Conservation (phyloP, 2,329 filamentous ascomycete species). For the Fusarium mexicanum region DNA sequence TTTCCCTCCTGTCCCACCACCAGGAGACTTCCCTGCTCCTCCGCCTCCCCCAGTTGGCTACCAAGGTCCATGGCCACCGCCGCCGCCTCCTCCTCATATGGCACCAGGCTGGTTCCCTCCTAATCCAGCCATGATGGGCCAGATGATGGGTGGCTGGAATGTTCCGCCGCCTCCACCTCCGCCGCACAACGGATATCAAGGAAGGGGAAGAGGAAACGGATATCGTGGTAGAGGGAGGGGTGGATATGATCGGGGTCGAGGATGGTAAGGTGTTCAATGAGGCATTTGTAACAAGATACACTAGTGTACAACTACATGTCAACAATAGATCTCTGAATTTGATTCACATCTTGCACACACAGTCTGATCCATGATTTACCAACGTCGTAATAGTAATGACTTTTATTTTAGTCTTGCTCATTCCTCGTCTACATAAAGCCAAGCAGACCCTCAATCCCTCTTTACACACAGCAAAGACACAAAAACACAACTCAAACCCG, state of each 20-base stretch:
- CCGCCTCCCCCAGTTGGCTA: conserved; percentile 48
- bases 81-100: conserved; percentile 45
- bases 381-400: conserved; percentile 38
- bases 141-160: conserved; percentile 44
- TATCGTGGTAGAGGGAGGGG: conserved; percentile 45
- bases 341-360: not conserved
- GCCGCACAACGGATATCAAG: conserved; percentile 39
- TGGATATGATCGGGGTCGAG: conserved; percentile 47
- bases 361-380: not conserved
- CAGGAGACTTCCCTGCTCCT: conserved; percentile 1
- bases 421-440: conserved; percentile 45
- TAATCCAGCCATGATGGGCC: conserved; percentile 41
- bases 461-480: conserved; percentile 14
- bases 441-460: conserved; percentile 30
- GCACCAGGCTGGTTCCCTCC: conserved; percentile 42
- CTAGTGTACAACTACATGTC: not conserved
- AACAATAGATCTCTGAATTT: not conserved
- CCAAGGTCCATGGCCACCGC: conserved; percentile 55
- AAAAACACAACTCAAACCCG: conserved; percentile 19
- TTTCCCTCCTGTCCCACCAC: conserved; percentile 34
- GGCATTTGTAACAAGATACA: not conserved
- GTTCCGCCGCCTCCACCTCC: conserved; percentile 36
- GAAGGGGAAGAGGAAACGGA: conserved; percentile 36
- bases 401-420: conserved; percentile 46
- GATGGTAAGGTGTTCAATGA: conserved; percentile 23